These are phyloP conservation scores for Austroboletus rostrupii DNA, from an alignment of 1,284 basidiomycete genomes.

Conservation along the genomic window DNA sequence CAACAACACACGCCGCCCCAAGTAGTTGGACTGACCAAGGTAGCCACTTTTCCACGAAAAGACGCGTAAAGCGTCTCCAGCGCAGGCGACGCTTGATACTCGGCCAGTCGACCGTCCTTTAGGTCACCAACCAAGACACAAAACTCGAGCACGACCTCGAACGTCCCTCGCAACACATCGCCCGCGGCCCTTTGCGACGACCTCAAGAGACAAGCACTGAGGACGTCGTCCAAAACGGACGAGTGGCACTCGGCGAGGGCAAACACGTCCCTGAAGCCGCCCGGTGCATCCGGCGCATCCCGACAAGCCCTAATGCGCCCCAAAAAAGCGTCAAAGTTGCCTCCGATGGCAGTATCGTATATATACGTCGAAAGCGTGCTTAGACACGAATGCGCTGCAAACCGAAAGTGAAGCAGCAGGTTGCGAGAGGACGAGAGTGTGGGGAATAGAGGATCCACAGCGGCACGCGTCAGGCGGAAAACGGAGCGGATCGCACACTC, in stretches of 20 bases:
- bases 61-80: constrained; percentile 52
- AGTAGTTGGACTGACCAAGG: constrained; percentile 49
- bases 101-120: constrained; percentile 47
- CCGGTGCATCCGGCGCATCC: constrained; percentile 17
- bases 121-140: constrained; percentile 66
- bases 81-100: constrained; percentile 54
- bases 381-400: constrained; percentile 69
- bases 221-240: constrained; percentile 66
- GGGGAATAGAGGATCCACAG: constrained; percentile 51
- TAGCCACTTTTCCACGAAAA: constrained; percentile 54
- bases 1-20: background rate
- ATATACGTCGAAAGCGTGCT: constrained; percentile 63
- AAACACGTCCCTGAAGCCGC: constrained; percentile 67
- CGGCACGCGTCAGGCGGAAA: constrained; percentile 55
- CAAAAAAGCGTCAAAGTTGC: constrained; percentile 71
- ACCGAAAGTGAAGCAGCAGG: constrained; percentile 64
- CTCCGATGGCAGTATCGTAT: constrained; percentile 72
- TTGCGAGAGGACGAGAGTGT: constrained; percentile 50
- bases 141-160: constrained; percentile 70
- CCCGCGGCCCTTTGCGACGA: constrained; percentile 66
- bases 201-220: constrained; percentile 74
- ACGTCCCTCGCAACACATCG: constrained; percentile 60
- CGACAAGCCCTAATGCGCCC: constrained; percentile 35
- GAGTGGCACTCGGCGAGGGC: constrained; percentile 70
- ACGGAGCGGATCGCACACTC: constrained; percentile 66